A percentile compares a stretch with the other conserved stretches of the same genome.
phyloP scores from a whole-genome alignment of 306 rosid genomes.

The Notholithocarpus densiflorus region DNA sequence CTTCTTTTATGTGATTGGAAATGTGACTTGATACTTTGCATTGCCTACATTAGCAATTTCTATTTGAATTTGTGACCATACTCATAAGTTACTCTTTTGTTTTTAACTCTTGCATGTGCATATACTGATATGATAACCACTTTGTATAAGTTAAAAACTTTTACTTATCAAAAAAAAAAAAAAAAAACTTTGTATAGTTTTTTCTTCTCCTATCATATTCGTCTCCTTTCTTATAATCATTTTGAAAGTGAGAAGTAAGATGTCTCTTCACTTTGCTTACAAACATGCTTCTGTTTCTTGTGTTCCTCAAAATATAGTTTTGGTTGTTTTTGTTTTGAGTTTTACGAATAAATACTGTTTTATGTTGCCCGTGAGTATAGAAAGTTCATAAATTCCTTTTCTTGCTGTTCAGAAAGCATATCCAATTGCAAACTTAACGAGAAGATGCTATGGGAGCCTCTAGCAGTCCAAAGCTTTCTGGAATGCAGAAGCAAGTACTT shows the following conservation, averaged over 20 bases:
- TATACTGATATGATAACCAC: not conserved
- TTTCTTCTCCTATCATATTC: not conserved
- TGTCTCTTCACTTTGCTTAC: not conserved
- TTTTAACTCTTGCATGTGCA: too few species aligned
- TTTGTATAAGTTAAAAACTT: too few species aligned
- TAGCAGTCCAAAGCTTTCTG: conserved; percentile 58
- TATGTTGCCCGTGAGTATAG: not conserved
- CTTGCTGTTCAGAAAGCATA: not conserved
- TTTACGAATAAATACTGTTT: not conserved
- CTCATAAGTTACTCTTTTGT: too few species aligned
- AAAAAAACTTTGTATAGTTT: not conserved
- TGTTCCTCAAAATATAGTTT: not conserved
- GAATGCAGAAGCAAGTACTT: conserved; percentile 88
- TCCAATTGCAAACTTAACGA: not conserved
- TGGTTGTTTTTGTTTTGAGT: not conserved
- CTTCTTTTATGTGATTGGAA: too few species aligned
- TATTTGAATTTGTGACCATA: too few species aligned
- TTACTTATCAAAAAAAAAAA: too few species aligned
- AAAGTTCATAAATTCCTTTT: not conserved
- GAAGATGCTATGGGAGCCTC: conserved; percentile 46
- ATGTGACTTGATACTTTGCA: too few species aligned
- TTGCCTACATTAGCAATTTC: too few species aligned
- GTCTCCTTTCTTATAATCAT: not conserved
- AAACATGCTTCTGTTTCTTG: not conserved
- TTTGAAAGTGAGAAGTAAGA: not conserved